These are phyloP conservation scores for Porphyridium purpureum DNA, from an alignment of 23 red algal genomes.

Conservation along the genomic window DNA sequence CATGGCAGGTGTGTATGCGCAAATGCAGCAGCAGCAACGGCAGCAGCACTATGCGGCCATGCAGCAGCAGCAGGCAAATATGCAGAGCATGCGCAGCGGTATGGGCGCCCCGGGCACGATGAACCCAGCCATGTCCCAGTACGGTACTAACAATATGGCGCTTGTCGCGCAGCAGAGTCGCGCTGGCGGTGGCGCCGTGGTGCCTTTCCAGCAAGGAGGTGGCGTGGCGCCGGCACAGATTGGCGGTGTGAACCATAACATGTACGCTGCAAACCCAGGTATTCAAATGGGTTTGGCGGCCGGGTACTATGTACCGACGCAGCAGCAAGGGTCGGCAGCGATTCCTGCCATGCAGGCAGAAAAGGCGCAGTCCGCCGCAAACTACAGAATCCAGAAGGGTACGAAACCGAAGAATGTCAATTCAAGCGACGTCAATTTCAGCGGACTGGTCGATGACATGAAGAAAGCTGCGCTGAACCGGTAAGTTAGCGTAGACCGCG, in stretches of 20 bases:
- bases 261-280: no score
- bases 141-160: no score
- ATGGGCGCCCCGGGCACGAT: neutral
- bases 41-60: constrained; percentile 35
- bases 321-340: constrained; percentile 1
- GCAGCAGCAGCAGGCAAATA: constrained; percentile 35
- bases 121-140: no score
- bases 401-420: constrained; percentile 48
- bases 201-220: no score
- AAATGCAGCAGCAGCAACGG: constrained; percentile 21
- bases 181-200: no score
- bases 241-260: neutral
- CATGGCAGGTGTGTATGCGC: neutral
- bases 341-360: constrained; percentile 51
- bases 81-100: neutral
- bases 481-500: no score
- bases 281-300: no score
- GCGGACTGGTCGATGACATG: constrained; percentile 40
- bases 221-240: neutral
- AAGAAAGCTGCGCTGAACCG: constrained; percentile 41
- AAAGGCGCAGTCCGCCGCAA: neutral
- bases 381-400: constrained; percentile 39
- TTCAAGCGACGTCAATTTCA: constrained; percentile 39
- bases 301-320: neutral
- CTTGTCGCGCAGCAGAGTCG: no score